phyloP scores from a whole-genome alignment of 345 rosid species.

The Eucalyptus curtisii region DNA sequence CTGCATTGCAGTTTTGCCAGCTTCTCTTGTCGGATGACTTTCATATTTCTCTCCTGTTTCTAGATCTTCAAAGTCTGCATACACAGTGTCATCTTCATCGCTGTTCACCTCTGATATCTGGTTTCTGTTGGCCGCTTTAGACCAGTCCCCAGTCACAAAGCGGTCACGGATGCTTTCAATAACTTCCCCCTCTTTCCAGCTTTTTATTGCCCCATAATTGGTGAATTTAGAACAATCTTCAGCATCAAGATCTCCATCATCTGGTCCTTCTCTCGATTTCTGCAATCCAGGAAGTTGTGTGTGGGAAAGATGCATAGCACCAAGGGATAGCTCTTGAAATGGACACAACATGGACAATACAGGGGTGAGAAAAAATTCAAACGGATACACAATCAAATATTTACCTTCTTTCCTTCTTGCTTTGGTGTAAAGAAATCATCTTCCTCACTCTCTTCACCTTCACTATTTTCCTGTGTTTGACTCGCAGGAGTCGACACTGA shows the following conservation, averaged over 20 bases:
- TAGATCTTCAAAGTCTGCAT: conserved; percentile 92
- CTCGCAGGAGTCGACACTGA: conserved; percentile 14
- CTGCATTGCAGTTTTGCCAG: conserved; percentile 9
- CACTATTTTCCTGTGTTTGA: conserved; percentile 30
- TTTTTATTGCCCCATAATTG: conserved; percentile 27
- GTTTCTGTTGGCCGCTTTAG: conserved; percentile 62
- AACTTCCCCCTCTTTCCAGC: conserved; percentile 57
- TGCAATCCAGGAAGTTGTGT: conserved; percentile 9
- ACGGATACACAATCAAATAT: neutral
- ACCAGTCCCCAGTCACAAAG: conserved; percentile 90
- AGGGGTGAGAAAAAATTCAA: neutral
- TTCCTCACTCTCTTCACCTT: conserved; percentile 47
- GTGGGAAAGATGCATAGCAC: neutral
- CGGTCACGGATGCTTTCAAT: conserved; percentile 73
- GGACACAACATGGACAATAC: neutral
- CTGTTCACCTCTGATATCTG: conserved; percentile 7
- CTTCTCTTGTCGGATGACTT: conserved; percentile 12
- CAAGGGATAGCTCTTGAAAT: neutral
- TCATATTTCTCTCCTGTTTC: conserved; percentile 64
- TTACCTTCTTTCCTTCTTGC: conserved; percentile 63
- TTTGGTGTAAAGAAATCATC: conserved; percentile 87
- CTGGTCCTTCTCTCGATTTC: conserved; percentile 35
- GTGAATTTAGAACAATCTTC: conserved; percentile 78
- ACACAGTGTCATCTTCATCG: conserved; percentile 30
- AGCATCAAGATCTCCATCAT: conserved; percentile 18